Percentiles rank a stretch among this genome's conserved stretches.
These are phyloP conservation scores for Apiospora saccharicola DNA, from an alignment of 2,329 filamentous ascomycete species.

Conservation along the genomic window DNA sequence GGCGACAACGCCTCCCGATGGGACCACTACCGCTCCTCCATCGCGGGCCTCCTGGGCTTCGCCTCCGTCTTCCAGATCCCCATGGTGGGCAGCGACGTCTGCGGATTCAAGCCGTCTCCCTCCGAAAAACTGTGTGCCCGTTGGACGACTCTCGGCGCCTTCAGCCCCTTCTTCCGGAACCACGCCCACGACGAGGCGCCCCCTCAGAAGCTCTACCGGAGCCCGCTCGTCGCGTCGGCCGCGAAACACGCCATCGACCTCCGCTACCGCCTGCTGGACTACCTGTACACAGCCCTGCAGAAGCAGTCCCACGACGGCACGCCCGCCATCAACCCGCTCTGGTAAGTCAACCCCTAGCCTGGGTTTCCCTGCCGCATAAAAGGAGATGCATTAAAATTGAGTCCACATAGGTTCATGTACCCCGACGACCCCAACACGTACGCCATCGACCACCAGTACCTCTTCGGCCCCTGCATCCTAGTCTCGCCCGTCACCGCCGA, in stretches of 20 bases:
- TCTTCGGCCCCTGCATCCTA: slow-evolving; percentile 57
- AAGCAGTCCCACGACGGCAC: slow-evolving; percentile 64
- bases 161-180: slow-evolving; percentile 4
- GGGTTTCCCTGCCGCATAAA: too few species aligned
- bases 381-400: too few species aligned
- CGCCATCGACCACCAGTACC: slow-evolving; percentile 57
- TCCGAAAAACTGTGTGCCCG: neutral
- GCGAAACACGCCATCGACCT: slow-evolving; percentile 70
- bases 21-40: slow-evolving; percentile 22
- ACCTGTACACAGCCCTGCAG: slow-evolving; percentile 77
- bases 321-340: slow-evolving; percentile 73
- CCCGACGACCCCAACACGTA: slow-evolving; percentile 57
- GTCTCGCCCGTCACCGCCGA: slow-evolving; percentile 58
- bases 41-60: slow-evolving; percentile 46
- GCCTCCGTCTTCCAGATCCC: slow-evolving; percentile 20
- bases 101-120: neutral
- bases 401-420: too few species aligned
- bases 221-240: slow-evolving; percentile 65
- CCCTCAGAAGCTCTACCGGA: slow-evolving; percentile 77
- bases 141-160: slow-evolving; percentile 11
- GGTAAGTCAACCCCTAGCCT: too few species aligned
- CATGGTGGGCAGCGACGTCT: slow-evolving; percentile 15
- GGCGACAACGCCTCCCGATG: slow-evolving; percentile 1
- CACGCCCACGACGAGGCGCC: slow-evolving; percentile 32
- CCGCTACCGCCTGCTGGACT: slow-evolving; percentile 82